Base-by-base conservation (phyloP, 108 stramenopile genomes). In the Stephanodiscus triporus region DNA sequence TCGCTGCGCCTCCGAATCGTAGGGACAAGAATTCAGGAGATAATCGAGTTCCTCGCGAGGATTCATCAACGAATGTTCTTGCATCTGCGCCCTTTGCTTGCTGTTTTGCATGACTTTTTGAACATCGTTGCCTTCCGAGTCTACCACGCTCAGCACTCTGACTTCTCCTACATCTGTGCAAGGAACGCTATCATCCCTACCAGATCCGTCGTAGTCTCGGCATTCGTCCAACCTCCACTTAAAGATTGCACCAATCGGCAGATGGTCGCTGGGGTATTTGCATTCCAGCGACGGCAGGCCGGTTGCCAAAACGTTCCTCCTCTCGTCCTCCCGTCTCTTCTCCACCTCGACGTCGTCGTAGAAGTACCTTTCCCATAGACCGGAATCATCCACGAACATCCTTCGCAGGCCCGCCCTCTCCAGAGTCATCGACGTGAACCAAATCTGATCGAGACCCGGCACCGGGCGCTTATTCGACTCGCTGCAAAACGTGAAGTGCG, bases 381-480 rank as follows among this genome's bases (percentile, higher is more conserved):
- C 29, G 24, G 66, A 61, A 62, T 60, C 54, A 47, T 79, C 70
- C 0, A 68, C 65, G 51, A 85, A 63, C 59, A 77, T 76, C 73
- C 77, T 73, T 6, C 60, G 65, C 30, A 85, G 30, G 3, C 69
- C 80, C 17, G 77, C 29, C 30, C 76, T 45, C 37, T 58, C 59
- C 45, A 85, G 49, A 1, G 80, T 81, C 64, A 74, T 70, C 16
- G 73, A 62, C 5, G 84, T 82, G 73, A 59, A 80, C 84, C 84
- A 85, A 60, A 85, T 81, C 60, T 85, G 84, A 85, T 85, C 84
- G 11, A 85, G 68, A 0, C 84, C 84, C 13, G 80, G 80, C 6
- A 82, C 84, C 0, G 84, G 84, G 10, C 72, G 51, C 42, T 63
- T 60, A 37, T 51, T 68, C 34, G 63, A 65, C 14, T 69, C 57